These are phyloP conservation scores for Zarea fungicola DNA, from an alignment of 2,329 filamentous ascomycete genomes.

Conservation along the genomic window DNA sequence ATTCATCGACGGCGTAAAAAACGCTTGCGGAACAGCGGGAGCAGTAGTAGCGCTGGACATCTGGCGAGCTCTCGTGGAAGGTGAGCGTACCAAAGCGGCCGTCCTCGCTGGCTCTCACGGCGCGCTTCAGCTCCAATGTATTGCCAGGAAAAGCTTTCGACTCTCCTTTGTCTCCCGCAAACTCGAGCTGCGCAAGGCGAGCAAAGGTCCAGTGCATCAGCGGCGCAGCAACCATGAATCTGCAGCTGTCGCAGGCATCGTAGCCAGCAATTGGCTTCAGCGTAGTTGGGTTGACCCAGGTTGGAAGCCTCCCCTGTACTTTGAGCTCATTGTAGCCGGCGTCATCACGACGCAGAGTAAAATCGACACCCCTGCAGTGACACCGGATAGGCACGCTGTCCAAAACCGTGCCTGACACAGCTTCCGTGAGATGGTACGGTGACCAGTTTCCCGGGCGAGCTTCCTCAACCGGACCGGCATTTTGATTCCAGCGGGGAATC, in stretches of 20 bases:
- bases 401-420: slow-evolving; percentile 12
- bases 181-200: slow-evolving; percentile 34
- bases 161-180: slow-evolving; percentile 11
- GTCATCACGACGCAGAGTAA: slow-evolving; percentile 32
- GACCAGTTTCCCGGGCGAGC: no score
- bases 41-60: slow-evolving; percentile 45
- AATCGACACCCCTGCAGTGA: slow-evolving; percentile 40
- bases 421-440: no score
- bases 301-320: slow-evolving; percentile 28
- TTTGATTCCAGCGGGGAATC: slow-evolving; percentile 23
- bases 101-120: slow-evolving; percentile 29
- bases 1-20: slow-evolving; percentile 38
- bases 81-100: slow-evolving; percentile 36
- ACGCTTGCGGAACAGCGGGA: slow-evolving; percentile 40
- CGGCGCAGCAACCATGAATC: slow-evolving; percentile 36
- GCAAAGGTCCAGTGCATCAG: slow-evolving; percentile 42
- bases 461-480: slow-evolving; percentile 20
- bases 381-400: slow-evolving; percentile 35
- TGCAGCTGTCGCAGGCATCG: slow-evolving; percentile 45
- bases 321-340: slow-evolving; percentile 25
- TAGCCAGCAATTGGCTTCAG: slow-evolving; percentile 34
- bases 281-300: slow-evolving; percentile 38
- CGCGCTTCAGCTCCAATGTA: slow-evolving; percentile 25
- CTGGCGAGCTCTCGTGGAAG: slow-evolving; percentile 37
- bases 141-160: slow-evolving; percentile 13